Percentiles rank a stretch among this genome's conserved stretches.
These are phyloP conservation scores for Malassezia dermatis DNA, from an alignment of 1,284 basidiomycete genomes.

Conservation along the genomic window DNA sequence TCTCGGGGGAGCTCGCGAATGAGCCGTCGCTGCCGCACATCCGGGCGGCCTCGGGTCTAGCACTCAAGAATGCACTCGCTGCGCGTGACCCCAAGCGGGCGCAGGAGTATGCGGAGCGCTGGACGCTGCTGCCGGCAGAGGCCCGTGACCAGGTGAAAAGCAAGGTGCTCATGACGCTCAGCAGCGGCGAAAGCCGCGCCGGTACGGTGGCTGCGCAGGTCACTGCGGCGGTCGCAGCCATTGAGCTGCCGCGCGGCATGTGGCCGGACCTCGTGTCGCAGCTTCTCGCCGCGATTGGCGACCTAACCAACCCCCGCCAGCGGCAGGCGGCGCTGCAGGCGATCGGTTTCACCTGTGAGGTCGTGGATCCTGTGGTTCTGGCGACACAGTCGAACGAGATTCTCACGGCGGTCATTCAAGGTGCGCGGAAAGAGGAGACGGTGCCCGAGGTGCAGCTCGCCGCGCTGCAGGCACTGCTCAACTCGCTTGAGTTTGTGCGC, in stretches of 20 bases:
- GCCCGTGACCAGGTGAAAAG: conserved; percentile 77
- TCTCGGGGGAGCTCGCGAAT: conserved; percentile 39
- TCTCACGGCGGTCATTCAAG: conserved; percentile 93
- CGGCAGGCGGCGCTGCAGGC: conserved; percentile 83
- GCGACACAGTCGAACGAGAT: conserved; percentile 89
- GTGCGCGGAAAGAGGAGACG: conserved; percentile 88
- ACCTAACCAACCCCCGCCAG: conserved; percentile 64
- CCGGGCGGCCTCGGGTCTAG: conserved; percentile 85
- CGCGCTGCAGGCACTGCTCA: conserved; percentile 82
- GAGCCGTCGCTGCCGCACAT: conserved; percentile 55
- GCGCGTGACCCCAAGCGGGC: conserved; percentile 65
- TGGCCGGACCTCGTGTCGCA: conserved; percentile 85
- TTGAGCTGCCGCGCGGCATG: conserved; percentile 75
- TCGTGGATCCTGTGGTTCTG: conserved; percentile 66
- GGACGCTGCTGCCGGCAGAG: conserved; percentile 64
- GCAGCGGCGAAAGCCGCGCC: conserved; percentile 62
- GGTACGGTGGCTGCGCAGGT: conserved; percentile 84
- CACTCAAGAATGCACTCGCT: conserved; percentile 87
- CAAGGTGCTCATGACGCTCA: conserved; percentile 70
- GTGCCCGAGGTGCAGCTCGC: conserved; percentile 80
- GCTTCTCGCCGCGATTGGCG: conserved; percentile 75
- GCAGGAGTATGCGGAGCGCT: conserved; percentile 50
- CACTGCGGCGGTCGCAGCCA: conserved; percentile 80
- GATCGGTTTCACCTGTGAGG: conserved; percentile 93
- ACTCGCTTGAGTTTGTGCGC: conserved; percentile 93